Conservation (phyloP, 805 yeast genomes). For the Phaffomyces antillensis region DNA sequence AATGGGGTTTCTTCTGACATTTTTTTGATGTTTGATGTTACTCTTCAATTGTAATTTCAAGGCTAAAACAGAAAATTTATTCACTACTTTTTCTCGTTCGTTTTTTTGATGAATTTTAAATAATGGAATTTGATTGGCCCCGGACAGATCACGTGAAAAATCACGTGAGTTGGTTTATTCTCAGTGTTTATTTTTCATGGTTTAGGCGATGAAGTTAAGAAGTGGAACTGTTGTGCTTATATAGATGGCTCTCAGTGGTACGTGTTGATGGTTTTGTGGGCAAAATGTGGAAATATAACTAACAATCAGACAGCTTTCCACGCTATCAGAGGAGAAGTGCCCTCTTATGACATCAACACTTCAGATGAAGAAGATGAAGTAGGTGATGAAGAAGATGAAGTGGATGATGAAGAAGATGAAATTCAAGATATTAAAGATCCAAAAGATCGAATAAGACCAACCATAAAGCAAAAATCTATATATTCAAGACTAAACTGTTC, state of each 20-base stretch:
- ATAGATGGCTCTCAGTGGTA: no score
- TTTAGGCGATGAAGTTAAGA: no score
- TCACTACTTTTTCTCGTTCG: slow-evolving; percentile 6
- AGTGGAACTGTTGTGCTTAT: no score
- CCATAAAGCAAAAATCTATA: slow-evolving; percentile 13
- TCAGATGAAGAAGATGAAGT: slow-evolving; percentile 14
- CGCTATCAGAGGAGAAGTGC: slow-evolving; percentile 14
- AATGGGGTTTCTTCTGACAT: slow-evolving; percentile 35
- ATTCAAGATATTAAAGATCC: no score
- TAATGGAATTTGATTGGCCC: slow-evolving; percentile 7
- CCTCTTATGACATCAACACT: slow-evolving; percentile 17
- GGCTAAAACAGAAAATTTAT: background rate
- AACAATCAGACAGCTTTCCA: slow-evolving; percentile 13
- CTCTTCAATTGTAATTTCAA: background rate
- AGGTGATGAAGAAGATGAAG: no score
- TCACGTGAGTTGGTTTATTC: no score
- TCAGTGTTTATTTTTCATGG: no score
- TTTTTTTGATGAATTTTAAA: background rate
- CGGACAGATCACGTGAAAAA: slow-evolving; percentile 1
- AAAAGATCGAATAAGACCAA: background rate
- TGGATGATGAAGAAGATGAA: no score
- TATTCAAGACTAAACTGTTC: slow-evolving; percentile 19
- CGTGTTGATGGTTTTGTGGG: background rate
- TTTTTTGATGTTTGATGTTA: background rate
- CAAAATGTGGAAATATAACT: background rate